These are phyloP conservation scores for Wallacemonas sp. DNA, from an alignment of 208 protist genomes.

Conservation along the genomic window DNA sequence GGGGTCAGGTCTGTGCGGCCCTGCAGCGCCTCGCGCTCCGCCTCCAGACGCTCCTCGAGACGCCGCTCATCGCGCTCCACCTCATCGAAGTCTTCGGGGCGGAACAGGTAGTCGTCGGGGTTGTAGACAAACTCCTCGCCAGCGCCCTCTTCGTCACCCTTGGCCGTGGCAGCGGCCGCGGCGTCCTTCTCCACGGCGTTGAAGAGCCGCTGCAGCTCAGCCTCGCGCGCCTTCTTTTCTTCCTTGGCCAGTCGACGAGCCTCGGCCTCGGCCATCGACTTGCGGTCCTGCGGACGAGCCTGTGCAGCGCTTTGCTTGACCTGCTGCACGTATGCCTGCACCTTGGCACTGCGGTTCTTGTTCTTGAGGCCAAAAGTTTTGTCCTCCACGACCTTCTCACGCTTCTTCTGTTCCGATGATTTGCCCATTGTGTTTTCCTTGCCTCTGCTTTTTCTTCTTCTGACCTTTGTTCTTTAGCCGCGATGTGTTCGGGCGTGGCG, in stretches of 20 bases:
- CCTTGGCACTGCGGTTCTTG: constrained; percentile 89
- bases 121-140: constrained; percentile 47
- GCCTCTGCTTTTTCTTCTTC: constrained; percentile 11
- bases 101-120: constrained; percentile 87
- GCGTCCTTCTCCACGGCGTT: constrained; percentile 40
- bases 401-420: constrained; percentile 82
- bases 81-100: constrained; percentile 88
- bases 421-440: constrained; percentile 41
- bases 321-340: constrained; percentile 87
- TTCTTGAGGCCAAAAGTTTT: constrained; percentile 94
- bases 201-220: constrained; percentile 84
- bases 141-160: constrained; percentile 28
- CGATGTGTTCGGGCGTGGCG: not conserved
- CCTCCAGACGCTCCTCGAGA: constrained; percentile 86
- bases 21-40: constrained; percentile 78
- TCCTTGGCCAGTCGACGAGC: constrained; percentile 67
- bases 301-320: constrained; percentile 64
- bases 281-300: constrained; percentile 62
- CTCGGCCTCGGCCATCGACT: constrained; percentile 59
- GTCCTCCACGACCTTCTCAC: constrained; percentile 91
- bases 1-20: constrained; percentile 75
- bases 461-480: constrained; percentile 2
- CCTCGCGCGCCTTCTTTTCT: constrained; percentile 76
- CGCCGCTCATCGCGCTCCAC: constrained; percentile 77
- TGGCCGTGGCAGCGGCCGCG: not conserved